These are phyloP conservation scores for Bacidia gigantensis DNA, from an alignment of 495 filamentous ascomycete species.

Conservation along the genomic window DNA sequence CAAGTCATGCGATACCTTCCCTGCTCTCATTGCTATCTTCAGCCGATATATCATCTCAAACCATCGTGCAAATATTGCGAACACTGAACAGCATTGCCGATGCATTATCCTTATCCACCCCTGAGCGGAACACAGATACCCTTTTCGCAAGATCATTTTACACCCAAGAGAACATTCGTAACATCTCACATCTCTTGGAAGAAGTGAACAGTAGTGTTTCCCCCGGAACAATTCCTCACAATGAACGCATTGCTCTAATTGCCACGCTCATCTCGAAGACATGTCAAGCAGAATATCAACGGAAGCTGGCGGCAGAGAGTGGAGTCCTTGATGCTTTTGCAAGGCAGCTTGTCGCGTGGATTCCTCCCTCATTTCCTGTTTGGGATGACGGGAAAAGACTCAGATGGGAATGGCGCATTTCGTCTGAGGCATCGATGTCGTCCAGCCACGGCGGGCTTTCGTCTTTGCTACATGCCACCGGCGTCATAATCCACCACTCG, in stretches of 20 bases:
- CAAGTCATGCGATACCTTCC: constrained; percentile 46
- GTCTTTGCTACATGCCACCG: constrained; percentile 66
- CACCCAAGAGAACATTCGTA: constrained; percentile 38
- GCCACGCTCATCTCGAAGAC: constrained; percentile 55
- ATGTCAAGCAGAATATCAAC: constrained; percentile 55
- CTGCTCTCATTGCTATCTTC: constrained; percentile 57
- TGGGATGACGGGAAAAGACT: not conserved
- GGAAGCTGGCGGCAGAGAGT: constrained; percentile 48
- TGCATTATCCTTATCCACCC: constrained; percentile 39
- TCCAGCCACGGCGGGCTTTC: constrained; percentile 35
- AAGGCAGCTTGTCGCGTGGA: constrained; percentile 18
- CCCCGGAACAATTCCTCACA: no score
- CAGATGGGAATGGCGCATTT: not conserved
- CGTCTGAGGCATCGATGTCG: not conserved
- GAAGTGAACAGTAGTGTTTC: constrained; percentile 28
- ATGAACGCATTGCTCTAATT: no score
- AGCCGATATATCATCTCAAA: constrained; percentile 43
- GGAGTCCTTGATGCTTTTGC: constrained; percentile 73
- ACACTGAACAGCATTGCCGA: constrained; percentile 61
- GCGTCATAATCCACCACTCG: constrained; percentile 65
- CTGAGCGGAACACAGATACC: constrained; percentile 30
- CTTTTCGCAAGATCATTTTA: constrained; percentile 52
- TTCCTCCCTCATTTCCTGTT: not conserved
- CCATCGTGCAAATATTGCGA: constrained; percentile 60
- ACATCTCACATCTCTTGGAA: constrained; percentile 45